Conservation (phyloP, 179 eudicot species). For the Beta macrorhiza region DNA sequence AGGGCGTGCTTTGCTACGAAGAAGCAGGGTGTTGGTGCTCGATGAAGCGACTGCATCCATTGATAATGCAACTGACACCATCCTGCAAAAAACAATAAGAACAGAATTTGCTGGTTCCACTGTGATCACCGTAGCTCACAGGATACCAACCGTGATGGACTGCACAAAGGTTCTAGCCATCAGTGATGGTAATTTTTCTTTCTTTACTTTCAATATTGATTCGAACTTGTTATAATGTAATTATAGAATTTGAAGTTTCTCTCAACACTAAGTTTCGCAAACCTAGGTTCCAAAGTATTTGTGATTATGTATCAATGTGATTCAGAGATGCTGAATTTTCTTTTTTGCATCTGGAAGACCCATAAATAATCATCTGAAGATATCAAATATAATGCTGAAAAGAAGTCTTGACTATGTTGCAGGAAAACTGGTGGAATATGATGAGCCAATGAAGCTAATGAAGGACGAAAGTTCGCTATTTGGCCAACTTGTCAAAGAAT, state of each 20-base stretch:
- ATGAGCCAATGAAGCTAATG: constrained; percentile 26
- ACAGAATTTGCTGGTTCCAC: constrained; percentile 59
- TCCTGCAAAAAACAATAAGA: constrained; percentile 59
- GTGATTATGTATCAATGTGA: no score
- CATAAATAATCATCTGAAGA: no score
- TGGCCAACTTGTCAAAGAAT: constrained; percentile 51
- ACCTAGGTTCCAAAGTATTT: no score
- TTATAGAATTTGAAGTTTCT: neutral
- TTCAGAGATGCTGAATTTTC: no score
- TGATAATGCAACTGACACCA: constrained; percentile 54
- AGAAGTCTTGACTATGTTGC: neutral
- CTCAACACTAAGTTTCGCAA: neutral
- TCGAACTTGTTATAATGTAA: no score
- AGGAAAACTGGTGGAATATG: constrained; percentile 23
- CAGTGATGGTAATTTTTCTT: constrained; percentile 45
- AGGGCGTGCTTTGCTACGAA: neutral
- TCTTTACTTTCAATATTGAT: neutral
- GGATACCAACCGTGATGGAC: constrained; percentile 63
- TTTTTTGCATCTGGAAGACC: no score
- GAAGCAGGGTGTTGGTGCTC: neutral
- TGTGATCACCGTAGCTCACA: constrained; percentile 29
- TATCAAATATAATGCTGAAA: no score
- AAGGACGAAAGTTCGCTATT: constrained; percentile 59
- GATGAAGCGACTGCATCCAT: constrained; percentile 2
- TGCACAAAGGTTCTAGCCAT: constrained; percentile 28